Conservation (phyloP, 2,329 filamentous ascomycete species). For the Fusarium sp. region DNA sequence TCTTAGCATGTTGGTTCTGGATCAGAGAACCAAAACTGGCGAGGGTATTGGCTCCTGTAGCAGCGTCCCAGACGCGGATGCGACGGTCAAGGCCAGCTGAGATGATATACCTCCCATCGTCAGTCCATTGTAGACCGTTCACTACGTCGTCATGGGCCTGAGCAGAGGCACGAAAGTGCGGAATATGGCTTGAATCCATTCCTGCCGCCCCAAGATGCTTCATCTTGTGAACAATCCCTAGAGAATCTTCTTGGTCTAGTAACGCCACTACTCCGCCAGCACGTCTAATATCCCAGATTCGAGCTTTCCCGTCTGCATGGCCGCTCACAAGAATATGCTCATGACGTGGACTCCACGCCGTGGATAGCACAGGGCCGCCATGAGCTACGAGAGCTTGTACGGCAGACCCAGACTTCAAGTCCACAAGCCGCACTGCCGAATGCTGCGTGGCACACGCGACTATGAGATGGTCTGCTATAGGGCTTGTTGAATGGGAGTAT, state of each 20-base stretch:
- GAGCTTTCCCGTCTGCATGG: slow-evolving; percentile 83
- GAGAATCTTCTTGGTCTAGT: slow-evolving; percentile 84
- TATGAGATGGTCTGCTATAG: slow-evolving; percentile 76
- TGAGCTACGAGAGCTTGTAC: slow-evolving; percentile 78
- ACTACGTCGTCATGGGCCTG: slow-evolving; percentile 83
- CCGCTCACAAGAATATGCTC: slow-evolving; percentile 86
- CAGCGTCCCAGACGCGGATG: slow-evolving; percentile 87
- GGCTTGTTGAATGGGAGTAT: slow-evolving; percentile 82
- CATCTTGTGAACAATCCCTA: slow-evolving; percentile 68
- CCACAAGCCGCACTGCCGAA: slow-evolving; percentile 84
- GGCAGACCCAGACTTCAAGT: slow-evolving; percentile 80
- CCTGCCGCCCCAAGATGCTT: slow-evolving; percentile 49
- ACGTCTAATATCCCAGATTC: slow-evolving; percentile 88
- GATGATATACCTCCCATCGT: slow-evolving; percentile 79
- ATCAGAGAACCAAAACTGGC: slow-evolving; percentile 87
- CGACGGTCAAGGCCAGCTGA: slow-evolving; percentile 85
- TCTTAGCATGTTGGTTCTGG: slow-evolving; percentile 75
- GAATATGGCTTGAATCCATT: slow-evolving; percentile 45
- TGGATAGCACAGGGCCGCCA: slow-evolving; percentile 72
- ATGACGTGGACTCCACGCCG: slow-evolving; percentile 83
- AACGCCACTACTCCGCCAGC: slow-evolving; percentile 80
- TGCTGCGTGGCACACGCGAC: slow-evolving; percentile 91
- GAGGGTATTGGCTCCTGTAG: slow-evolving; percentile 84
- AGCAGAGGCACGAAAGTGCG: slow-evolving; percentile 60
- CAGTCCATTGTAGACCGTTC: slow-evolving; percentile 87